Evolutionary conservation across 2,329 filamentous ascomycete species (phyloP).

Genomic region (Penicillium sp.): DNA sequence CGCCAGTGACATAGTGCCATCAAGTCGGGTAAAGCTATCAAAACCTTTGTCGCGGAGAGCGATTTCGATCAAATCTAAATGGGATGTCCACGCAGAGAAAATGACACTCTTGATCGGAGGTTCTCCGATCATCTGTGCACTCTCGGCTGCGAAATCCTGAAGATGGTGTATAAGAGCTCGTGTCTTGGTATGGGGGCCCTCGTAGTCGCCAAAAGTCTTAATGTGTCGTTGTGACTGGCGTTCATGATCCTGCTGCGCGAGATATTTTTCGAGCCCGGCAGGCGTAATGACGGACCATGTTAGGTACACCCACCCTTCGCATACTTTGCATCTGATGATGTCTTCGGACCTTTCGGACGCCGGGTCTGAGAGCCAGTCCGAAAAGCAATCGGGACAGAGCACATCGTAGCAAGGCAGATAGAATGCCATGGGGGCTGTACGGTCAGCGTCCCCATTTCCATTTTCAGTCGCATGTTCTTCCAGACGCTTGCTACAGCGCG

Average conservation of each 20-base stretch:
- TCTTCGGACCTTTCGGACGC: conserved; percentile 40
- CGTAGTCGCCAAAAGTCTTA: conserved; percentile 62
- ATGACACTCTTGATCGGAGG: conserved; percentile 86
- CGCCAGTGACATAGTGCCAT: conserved; percentile 76
- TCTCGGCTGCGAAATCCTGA: conserved; percentile 55
- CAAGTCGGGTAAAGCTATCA: conserved; percentile 69
- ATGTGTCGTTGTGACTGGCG: conserved; percentile 45
- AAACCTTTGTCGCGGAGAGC: conserved; percentile 57
- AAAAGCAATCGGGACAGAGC: conserved; percentile 69
- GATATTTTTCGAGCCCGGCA: conserved; percentile 46
- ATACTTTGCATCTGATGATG: conserved; percentile 60
- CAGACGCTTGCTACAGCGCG: conserved; percentile 62
- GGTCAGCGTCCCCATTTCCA: conserved; percentile 49
- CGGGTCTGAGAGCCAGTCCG: conserved; percentile 52
- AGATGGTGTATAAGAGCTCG: conserved; percentile 73
- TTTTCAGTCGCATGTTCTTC: conserved; percentile 49
- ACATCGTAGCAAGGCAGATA: conserved; percentile 87
- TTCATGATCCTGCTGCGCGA: conserved; percentile 53
- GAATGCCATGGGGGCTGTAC: conserved; percentile 54
- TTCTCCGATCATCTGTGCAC: conserved; percentile 50
- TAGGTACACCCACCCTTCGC: conserved; percentile 57
- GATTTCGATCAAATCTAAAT: conserved; percentile 84
- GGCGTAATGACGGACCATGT: conserved; percentile 64
- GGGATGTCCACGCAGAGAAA: conserved; percentile 93
- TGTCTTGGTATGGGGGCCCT: conserved; percentile 88